A percentile compares a stretch with the other conserved stretches of the same genome.
These are phyloP conservation scores for Huntiella abstrusa DNA, from an alignment of 2,329 filamentous ascomycete species.

Conservation along the genomic window DNA sequence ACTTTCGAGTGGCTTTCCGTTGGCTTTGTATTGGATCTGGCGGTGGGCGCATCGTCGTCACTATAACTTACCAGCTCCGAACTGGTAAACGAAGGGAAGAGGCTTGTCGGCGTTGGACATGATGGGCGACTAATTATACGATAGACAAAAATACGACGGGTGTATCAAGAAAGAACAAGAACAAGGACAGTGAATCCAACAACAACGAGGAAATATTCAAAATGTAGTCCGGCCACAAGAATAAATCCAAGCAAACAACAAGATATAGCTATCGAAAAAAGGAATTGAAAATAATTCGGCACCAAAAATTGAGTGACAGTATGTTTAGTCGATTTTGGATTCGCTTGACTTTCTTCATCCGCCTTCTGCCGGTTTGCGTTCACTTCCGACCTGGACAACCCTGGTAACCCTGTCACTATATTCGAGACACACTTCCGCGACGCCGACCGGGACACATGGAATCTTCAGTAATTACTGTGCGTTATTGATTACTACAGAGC, in stretches of 20 bases:
- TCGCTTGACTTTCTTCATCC: not conserved
- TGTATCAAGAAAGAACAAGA: not conserved
- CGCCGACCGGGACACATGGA: no score
- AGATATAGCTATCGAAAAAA: not conserved
- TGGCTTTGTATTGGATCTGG: no score
- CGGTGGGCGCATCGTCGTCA: no score
- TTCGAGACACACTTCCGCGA: no score
- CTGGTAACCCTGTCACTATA: no score
- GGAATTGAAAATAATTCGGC: conserved; percentile 3
- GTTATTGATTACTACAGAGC: no score
- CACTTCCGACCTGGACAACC: no score
- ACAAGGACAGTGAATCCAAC: not conserved
- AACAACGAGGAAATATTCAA: not conserved
- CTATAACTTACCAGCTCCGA: conserved; percentile 51
- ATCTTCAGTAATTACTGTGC: no score
- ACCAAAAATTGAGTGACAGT: not conserved
- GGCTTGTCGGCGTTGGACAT: conserved; percentile 50
- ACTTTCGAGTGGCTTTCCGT: no score
- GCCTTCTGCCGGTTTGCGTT: not conserved
- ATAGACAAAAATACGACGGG: not conserved
- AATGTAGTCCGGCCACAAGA: not conserved
- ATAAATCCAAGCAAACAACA: conserved; percentile 2
- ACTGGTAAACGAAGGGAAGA: conserved; percentile 85
- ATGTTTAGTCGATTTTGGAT: not conserved
- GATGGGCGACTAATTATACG: conserved; percentile 17